Percentiles rank a stretch among this genome's conserved stretches.
These are phyloP conservation scores for Fusarium armeniacum DNA, from an alignment of 2,329 filamentous ascomycete genomes.

Conservation along the genomic window DNA sequence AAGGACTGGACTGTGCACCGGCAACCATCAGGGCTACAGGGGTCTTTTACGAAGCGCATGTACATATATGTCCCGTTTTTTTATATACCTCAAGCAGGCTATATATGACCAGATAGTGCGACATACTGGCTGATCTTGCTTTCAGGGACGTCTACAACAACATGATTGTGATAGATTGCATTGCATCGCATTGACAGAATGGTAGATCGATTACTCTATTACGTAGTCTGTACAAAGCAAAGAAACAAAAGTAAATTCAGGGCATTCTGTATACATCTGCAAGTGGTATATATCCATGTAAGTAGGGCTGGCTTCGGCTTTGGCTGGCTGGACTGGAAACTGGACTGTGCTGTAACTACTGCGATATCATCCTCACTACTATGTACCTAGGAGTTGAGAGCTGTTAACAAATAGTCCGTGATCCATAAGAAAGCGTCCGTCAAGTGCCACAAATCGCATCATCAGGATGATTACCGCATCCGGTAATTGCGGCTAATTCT, in stretches of 20 bases:
- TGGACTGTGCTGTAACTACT: not conserved
- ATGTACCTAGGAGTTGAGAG: not conserved
- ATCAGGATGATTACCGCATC: constrained; percentile 29
- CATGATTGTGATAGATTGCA: constrained; percentile 1
- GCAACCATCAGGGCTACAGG: constrained; percentile 4
- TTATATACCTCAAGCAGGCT: not conserved
- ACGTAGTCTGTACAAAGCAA: constrained; percentile 1
- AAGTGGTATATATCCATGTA: not conserved
- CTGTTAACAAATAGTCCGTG: constrained; percentile 1
- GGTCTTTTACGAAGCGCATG: constrained; percentile 6
- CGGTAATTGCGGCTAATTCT: constrained; percentile 42
- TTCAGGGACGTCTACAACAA: not conserved
- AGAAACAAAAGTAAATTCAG: constrained; percentile 26
- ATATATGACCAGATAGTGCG: not conserved
- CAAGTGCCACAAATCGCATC: constrained; percentile 38
- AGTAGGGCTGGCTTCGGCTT: constrained; percentile 12
- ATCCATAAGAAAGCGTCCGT: constrained; percentile 1
- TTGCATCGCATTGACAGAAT: not conserved
- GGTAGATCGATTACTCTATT: not conserved
- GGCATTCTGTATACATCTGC: not conserved
- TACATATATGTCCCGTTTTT: not conserved
- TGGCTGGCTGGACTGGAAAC: not conserved
- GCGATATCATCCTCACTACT: not conserved
- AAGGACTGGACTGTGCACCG: constrained; percentile 2
- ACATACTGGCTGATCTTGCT: not conserved